Base-by-base conservation (phyloP, 768 basidiomycete genomes). In the Macrolepiota fuliginosa region DNA sequence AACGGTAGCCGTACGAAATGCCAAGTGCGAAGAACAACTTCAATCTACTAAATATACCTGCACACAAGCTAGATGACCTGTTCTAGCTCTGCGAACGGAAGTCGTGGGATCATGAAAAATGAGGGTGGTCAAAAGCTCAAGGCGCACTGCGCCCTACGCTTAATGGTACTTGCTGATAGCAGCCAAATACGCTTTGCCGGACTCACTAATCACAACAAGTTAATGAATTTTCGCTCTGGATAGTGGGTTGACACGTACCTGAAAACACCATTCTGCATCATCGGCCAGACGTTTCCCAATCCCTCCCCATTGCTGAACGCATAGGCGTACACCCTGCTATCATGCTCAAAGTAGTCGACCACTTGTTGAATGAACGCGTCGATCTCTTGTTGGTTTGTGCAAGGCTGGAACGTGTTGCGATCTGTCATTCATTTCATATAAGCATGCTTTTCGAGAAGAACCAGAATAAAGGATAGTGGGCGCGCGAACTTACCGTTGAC, bases 261-360 rank as follows among this genome's bases (percentile, higher is more conserved):
- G 60, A 79, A 65, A 35, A 71, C 71, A 59, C 70, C 66, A 6
- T 69, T 71, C 19, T 70, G 70, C 69, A 73, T 77, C 70, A 81
- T 70, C 7, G 80, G 79, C 80, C 80, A 81, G 27, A 76, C 76
- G 58, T 76, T 69, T 10, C 80, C 80, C 19, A 81, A 74, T 17
- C 79, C 80, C 29, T 75, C 65, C 6, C 80, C 80, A 61, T 81
- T 81, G 67, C 79, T 81, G 61, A 81, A 81, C 4, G 77, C 80
- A 63, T 80, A 81, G 7, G 78, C 80, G 45, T 72, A 74, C 37
- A 81, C 70, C 25, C 74, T 69, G 9, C 66, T 51, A 51, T 79
- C 69, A 15, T 63, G 56, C 62, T 81, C 72, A 53, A 81, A 72
- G 66, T 76, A 77, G 6, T 68, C 68, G 2, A 81, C 78, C 36